Evolutionary conservation across 2,329 filamentous ascomycete genomes (phyloP).

Genomic region (Venturiaceae sp.): DNA sequence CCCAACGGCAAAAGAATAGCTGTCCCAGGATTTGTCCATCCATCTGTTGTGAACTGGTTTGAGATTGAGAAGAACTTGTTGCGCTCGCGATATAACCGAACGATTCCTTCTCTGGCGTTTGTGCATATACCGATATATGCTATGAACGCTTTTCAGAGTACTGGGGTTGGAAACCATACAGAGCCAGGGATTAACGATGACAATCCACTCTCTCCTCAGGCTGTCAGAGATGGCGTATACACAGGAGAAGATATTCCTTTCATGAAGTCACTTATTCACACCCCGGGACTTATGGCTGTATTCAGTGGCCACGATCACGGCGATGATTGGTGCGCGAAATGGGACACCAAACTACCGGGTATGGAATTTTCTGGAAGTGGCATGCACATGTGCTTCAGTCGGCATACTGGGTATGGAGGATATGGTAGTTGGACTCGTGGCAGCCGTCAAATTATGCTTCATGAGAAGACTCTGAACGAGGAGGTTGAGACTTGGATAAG

Average conservation of each 20-base stretch:
- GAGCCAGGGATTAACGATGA: conserved; percentile 40
- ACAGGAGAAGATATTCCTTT: conserved; percentile 47
- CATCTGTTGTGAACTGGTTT: conserved; percentile 37
- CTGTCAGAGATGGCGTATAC: conserved; percentile 29
- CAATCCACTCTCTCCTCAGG: conserved; percentile 28
- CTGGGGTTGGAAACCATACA: conserved; percentile 29
- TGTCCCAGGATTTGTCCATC: conserved; percentile 35
- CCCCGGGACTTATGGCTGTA: conserved; percentile 44
- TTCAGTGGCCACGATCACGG: conserved; percentile 59
- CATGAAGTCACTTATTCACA: conserved; percentile 50
- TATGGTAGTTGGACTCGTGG: conserved; percentile 58
- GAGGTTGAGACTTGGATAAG: conserved; percentile 52
- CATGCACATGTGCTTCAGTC: conserved; percentile 46
- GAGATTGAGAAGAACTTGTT: conserved; percentile 20
- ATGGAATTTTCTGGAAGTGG: conserved; percentile 32
- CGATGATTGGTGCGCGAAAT: conserved; percentile 35
- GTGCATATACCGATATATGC: conserved; percentile 43
- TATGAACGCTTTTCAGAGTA: conserved; percentile 30
- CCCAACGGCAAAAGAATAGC: conserved; percentile 17
- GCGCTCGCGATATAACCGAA: conserved; percentile 18
- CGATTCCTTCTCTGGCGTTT: conserved; percentile 43
- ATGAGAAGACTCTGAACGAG: conserved; percentile 29
- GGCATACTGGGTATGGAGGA: conserved; percentile 61
- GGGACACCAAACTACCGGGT: conserved; percentile 19
- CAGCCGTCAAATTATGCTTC: conserved; percentile 44